These are phyloP conservation scores for Solanum rostratum DNA, from an alignment of 257 asterid genomes.

Conservation along the genomic window DNA sequence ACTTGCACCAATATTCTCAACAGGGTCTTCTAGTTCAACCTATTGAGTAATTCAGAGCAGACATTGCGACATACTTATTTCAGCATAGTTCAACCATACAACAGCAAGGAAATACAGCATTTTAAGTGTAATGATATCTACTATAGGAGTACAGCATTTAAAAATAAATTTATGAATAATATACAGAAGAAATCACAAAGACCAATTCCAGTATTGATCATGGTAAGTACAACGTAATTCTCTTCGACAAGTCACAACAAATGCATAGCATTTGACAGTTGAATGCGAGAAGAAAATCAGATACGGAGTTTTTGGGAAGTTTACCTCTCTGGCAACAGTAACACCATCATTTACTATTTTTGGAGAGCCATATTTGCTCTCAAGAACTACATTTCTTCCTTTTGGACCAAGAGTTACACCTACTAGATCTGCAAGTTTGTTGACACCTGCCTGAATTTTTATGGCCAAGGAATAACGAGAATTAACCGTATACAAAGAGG, in stretches of 20 bases:
- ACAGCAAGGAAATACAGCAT: not conserved
- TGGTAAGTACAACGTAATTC: not conserved
- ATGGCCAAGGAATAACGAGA: not conserved
- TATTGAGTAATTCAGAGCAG: not conserved
- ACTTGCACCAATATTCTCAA: slow-evolving; percentile 95
- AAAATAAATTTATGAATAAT: not conserved
- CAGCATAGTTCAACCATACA: not conserved
- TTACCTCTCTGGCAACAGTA: slow-evolving; percentile 91
- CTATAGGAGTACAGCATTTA: not conserved
- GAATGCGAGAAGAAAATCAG: not conserved
- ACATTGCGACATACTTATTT: not conserved
- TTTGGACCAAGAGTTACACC: slow-evolving; percentile 99
- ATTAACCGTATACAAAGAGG: not conserved
- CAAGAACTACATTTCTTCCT: slow-evolving; percentile 94
- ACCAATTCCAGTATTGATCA: not conserved
- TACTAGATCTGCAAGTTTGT: slow-evolving; percentile 88
- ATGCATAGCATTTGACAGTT: not conserved
- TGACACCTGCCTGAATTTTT: slow-evolving; percentile 57
- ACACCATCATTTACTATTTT: slow-evolving; percentile 97
- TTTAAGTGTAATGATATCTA: not conserved
- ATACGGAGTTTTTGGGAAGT: not conserved
- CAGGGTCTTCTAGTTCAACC: slow-evolving; percentile 99
- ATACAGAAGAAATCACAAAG: not conserved
- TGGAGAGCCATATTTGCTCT: slow-evolving; percentile 96
- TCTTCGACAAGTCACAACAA: not conserved